These are phyloP conservation scores for Hirschfeldia incana DNA, from an alignment of 345 rosid genomes.

Conservation along the genomic window DNA sequence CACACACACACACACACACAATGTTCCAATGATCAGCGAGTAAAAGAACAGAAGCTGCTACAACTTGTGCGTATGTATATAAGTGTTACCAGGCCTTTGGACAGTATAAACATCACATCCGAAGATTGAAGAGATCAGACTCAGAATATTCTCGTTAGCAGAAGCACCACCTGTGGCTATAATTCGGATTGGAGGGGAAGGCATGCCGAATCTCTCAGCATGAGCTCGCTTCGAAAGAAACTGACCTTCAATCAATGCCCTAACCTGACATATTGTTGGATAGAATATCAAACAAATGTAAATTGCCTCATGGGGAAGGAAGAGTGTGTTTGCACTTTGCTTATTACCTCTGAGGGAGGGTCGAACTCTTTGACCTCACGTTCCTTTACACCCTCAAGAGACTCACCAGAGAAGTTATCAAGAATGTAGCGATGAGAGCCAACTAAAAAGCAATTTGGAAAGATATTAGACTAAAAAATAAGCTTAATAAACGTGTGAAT, in stretches of 20 bases:
- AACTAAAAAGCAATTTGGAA: constrained; percentile 44
- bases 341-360: constrained; percentile 81
- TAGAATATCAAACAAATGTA: background rate
- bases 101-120: constrained; percentile 85
- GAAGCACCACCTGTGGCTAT: constrained; percentile 96
- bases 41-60: background rate
- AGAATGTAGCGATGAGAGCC: constrained; percentile 78
- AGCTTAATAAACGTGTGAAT: background rate
- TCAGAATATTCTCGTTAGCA: constrained; percentile 66
- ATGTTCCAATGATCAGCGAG: background rate
- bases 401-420: constrained; percentile 52
- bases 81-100: constrained; percentile 66
- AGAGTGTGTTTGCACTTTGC: constrained; percentile 11
- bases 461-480: background rate
- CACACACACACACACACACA: background rate
- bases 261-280: constrained; percentile 50
- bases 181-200: constrained; percentile 79
- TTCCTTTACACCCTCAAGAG: constrained; percentile 51
- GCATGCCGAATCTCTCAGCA: constrained; percentile 88
- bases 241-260: constrained; percentile 88
- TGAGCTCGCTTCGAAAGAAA: constrained; percentile 87
- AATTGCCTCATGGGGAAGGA: background rate
- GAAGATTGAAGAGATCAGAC: constrained; percentile 61
- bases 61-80: background rate
- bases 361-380: constrained; percentile 72